These are phyloP conservation scores for Ilyonectria destructans DNA, from an alignment of 2,329 filamentous ascomycete genomes.

Conservation along the genomic window DNA sequence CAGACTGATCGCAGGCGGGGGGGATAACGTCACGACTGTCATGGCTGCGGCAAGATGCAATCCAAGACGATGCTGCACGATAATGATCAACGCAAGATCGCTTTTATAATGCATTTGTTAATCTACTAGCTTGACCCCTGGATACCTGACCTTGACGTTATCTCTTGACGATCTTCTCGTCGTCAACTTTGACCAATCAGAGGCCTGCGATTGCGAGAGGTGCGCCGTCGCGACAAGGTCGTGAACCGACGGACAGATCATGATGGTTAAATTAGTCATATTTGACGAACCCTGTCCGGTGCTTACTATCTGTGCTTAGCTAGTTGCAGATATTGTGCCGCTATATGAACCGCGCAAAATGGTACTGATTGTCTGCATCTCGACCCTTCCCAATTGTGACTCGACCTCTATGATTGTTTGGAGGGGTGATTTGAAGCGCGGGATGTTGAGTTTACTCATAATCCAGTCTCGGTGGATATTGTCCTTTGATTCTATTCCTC, in stretches of 20 bases:
- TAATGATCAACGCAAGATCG: not conserved
- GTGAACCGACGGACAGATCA: not conserved
- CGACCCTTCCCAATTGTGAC: not conserved
- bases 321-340: not conserved
- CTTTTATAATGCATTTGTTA: not conserved
- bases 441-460: constrained; percentile 3
- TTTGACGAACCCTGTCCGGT: not conserved
- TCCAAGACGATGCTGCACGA: not conserved
- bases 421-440: constrained; percentile 4
- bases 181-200: constrained; percentile 8
- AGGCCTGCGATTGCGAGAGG: not conserved
- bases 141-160: not conserved
- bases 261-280: not conserved
- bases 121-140: not conserved
- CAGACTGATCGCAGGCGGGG: not conserved
- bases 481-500: constrained; percentile 7
- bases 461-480: constrained; percentile 7
- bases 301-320: too few species aligned
- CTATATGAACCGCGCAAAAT: not conserved
- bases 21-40: not conserved
- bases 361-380: not conserved
- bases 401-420: not conserved
- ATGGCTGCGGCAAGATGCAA: not conserved
- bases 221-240: not conserved
- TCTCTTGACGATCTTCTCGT: not conserved